Evolutionary conservation across 208 protist genomes (phyloP).

Genomic region (Tritrichomonas foetus): DNA sequence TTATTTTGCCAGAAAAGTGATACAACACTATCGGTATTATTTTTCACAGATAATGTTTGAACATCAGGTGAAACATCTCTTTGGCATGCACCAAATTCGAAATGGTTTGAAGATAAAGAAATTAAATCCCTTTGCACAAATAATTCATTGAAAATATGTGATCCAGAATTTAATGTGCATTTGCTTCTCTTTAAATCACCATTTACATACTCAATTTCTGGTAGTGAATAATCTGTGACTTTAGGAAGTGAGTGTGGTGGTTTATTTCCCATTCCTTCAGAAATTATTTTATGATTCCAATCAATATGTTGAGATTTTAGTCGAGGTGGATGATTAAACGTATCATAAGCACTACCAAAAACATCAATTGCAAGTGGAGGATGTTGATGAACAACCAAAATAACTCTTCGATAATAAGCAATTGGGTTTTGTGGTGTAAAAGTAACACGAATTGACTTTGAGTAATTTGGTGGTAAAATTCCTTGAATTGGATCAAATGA

Average conservation of each 20-base stretch:
- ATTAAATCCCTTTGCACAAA: not conserved
- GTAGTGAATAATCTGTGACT: not conserved
- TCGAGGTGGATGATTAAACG: not conserved
- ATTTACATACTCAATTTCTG: not conserved
- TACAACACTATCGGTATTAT: not conserved
- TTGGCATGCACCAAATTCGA: not conserved
- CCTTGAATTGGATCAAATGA: conserved; percentile 27
- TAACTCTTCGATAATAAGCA: conserved; percentile 17
- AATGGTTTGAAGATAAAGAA: not conserved
- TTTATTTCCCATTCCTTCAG: not conserved
- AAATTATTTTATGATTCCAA: not conserved
- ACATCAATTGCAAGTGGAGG: not conserved
- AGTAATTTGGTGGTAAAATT: conserved; percentile 29
- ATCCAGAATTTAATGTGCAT: not conserved
- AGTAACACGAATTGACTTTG: not conserved
- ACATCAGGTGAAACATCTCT: not conserved
- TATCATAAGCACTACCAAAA: conserved; percentile 23
- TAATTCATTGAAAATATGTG: conserved; percentile 1
- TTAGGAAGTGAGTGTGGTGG: not conserved
- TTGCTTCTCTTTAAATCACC: not conserved
- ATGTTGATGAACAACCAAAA: conserved; percentile 5
- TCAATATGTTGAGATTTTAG: not conserved
- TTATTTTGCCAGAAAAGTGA: not conserved
- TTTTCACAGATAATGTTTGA: not conserved
- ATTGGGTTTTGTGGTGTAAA: conserved; percentile 31